These are phyloP conservation scores for Vitis hybrid DNA, from an alignment of 177 flowering plant species.

Conservation along the genomic window DNA sequence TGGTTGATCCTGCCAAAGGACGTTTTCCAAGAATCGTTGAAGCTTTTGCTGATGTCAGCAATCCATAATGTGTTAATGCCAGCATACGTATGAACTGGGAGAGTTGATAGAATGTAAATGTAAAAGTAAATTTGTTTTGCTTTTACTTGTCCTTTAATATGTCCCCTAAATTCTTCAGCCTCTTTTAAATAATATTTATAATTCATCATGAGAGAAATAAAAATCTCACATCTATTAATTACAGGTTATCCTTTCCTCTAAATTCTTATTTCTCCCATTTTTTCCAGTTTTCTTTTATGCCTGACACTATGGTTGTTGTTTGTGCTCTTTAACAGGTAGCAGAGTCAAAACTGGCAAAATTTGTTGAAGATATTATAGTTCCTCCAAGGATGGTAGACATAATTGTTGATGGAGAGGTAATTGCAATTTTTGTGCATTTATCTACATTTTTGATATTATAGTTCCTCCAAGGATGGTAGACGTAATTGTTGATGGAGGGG, in stretches of 20 bases:
- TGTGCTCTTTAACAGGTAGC: conserved; percentile 59
- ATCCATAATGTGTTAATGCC: too few species aligned
- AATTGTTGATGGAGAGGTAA: conserved; percentile 97
- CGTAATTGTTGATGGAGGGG: conserved; percentile 97
- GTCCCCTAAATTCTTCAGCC: not conserved
- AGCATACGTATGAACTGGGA: too few species aligned
- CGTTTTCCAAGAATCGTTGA: too few species aligned
- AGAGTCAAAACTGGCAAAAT: conserved; percentile 82
- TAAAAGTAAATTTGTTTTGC: not conserved
- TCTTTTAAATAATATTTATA: not conserved
- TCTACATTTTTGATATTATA: conserved; percentile 52
- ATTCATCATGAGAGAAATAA: not conserved
- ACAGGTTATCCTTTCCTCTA: not conserved
- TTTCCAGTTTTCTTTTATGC: not conserved
- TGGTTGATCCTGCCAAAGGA: too few species aligned
- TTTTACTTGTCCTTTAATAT: not conserved
- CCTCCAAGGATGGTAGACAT: conserved; percentile 97
- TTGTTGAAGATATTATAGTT: conserved; percentile 95
- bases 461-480: conserved; percentile 97
- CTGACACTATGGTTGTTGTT: too few species aligned
- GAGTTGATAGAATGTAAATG: too few species aligned
- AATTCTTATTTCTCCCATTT: not conserved
- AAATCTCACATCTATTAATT: not conserved
- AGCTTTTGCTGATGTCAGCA: too few species aligned
- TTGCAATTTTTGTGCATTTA: not conserved